Percentiles rank a stretch among this genome's conserved stretches.
Evolutionary conservation across 1,284 basidiomycete species (phyloP).

Genomic region (Trichosporon coremiiforme): DNA sequence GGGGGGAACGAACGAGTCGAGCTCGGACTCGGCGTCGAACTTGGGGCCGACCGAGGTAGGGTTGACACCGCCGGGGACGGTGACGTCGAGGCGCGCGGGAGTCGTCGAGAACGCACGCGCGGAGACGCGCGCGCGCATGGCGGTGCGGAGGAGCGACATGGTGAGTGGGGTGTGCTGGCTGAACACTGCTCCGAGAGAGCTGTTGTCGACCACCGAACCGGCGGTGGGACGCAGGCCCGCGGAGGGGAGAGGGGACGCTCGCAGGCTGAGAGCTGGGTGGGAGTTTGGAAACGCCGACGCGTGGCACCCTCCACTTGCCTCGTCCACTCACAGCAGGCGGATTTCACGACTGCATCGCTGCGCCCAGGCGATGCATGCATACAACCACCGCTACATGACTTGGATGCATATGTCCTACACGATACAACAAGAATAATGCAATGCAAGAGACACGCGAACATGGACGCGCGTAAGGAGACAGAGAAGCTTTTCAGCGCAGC

Average conservation of each 20-base stretch:
- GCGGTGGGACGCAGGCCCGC: neutral
- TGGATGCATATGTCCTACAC: conserved; percentile 14
- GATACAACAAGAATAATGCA: conserved; percentile 17
- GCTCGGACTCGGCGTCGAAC: conserved; percentile 17
- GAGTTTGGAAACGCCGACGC: conserved; percentile 20
- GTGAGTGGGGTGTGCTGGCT: neutral
- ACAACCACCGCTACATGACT: neutral
- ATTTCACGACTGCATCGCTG: neutral
- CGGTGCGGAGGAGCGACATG: conserved; percentile 32
- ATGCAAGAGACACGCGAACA: conserved; percentile 21
- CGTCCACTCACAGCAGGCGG: neutral
- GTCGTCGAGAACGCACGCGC: conserved; percentile 19
- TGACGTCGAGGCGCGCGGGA: conserved; percentile 1
- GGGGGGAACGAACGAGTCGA: conserved; percentile 17
- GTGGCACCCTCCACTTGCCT: neutral
- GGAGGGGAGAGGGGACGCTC: neutral
- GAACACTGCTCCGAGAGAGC: neutral
- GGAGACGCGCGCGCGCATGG: conserved; percentile 11
- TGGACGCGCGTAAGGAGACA: neutral
- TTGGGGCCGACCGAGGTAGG: conserved; percentile 17
- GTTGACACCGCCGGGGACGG: conserved; percentile 13
- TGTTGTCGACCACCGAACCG: neutral
- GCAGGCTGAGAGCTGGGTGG: neutral
- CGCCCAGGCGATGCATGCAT: too few species aligned
- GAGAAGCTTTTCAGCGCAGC: conserved; percentile 30